Evolutionary conservation across 306 rosid genomes (phyloP).

Genomic region (Cyclanthera cordifolia): DNA sequence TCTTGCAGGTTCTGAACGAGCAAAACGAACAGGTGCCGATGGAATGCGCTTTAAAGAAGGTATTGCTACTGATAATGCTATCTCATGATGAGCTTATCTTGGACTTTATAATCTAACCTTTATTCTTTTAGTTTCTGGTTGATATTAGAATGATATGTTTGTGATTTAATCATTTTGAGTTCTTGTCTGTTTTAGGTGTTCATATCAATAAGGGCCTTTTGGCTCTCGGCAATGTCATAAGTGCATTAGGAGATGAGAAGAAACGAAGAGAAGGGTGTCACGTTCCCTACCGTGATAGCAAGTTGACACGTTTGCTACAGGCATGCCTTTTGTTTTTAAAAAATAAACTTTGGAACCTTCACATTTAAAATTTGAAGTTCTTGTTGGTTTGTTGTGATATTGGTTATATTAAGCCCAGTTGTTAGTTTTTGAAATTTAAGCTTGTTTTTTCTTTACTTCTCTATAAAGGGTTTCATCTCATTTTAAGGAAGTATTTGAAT

Average conservation of each 20-base stretch:
- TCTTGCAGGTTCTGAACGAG: conserved; percentile 95
- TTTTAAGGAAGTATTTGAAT: too few species aligned
- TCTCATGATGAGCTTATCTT: background rate
- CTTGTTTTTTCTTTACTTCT: too few species aligned
- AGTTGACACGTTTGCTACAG: conserved; percentile 85
- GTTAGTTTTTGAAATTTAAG: too few species aligned
- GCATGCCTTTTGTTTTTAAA: conserved; percentile 20
- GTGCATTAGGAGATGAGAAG: conserved; percentile 95
- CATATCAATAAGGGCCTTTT: conserved; percentile 89
- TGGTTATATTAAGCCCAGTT: too few species aligned
- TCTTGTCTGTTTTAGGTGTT: conserved; percentile 42
- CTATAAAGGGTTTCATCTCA: too few species aligned
- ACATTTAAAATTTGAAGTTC: too few species aligned
- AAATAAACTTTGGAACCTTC: background rate
- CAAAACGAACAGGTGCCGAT: conserved; percentile 93
- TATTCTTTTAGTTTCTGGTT: background rate
- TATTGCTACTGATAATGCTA: conserved; percentile 16
- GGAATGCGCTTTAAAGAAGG: conserved; percentile 98
- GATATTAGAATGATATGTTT: background rate
- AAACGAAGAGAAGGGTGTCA: conserved; percentile 94
- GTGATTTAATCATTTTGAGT: background rate
- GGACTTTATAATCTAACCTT: background rate
- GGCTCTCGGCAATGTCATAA: conserved; percentile 91
- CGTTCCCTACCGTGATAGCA: conserved; percentile 95
- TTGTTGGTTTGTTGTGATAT: too few species aligned